A percentile compares a stretch with the other conserved stretches of the same genome.
These are phyloP conservation scores for Colletotrichum graminicola DNA, from an alignment of 2,329 filamentous ascomycete genomes.

Conservation along the genomic window DNA sequence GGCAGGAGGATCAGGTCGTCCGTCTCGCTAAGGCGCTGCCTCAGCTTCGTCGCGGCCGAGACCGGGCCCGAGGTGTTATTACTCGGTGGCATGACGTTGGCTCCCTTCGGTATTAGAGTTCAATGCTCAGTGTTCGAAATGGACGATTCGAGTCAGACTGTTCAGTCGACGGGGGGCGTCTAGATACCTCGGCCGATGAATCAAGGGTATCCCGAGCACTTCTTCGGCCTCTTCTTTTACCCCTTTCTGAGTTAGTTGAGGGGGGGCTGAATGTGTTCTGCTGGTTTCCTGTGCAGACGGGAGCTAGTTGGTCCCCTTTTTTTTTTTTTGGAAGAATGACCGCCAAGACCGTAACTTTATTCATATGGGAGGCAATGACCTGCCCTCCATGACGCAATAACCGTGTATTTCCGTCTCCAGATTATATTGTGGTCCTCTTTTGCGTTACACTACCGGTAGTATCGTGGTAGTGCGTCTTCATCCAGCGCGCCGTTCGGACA, in stretches of 20 bases:
- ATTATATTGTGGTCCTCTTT: constrained; percentile 1
- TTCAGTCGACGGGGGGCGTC: neutral
- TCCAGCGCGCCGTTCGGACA: neutral
- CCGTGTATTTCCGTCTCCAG: constrained; percentile 4
- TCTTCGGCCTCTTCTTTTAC: neutral
- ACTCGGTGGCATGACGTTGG: constrained; percentile 19
- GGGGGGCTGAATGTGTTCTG: neutral
- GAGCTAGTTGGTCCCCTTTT: neutral
- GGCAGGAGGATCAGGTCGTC: constrained; percentile 67
- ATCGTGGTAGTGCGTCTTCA: neutral
- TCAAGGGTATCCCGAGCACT: neutral
- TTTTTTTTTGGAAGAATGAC: neutral
- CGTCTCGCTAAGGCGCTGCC: constrained; percentile 53
- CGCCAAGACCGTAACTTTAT: constrained; percentile 1
- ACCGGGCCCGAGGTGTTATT: constrained; percentile 1
- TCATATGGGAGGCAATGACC: neutral
- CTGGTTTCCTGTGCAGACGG: neutral
- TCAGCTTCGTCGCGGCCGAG: constrained; percentile 53
- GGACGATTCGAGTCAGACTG: neutral
- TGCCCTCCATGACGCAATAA: constrained; percentile 19
- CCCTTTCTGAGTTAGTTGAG: too few species aligned
- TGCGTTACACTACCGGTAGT: too few species aligned
- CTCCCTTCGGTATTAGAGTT: neutral
- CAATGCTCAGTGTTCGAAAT: too few species aligned
- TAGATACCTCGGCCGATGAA: neutral